Base-by-base conservation (phyloP, 495 filamentous ascomycete species). In the Trypethelium eluteriae region DNA sequence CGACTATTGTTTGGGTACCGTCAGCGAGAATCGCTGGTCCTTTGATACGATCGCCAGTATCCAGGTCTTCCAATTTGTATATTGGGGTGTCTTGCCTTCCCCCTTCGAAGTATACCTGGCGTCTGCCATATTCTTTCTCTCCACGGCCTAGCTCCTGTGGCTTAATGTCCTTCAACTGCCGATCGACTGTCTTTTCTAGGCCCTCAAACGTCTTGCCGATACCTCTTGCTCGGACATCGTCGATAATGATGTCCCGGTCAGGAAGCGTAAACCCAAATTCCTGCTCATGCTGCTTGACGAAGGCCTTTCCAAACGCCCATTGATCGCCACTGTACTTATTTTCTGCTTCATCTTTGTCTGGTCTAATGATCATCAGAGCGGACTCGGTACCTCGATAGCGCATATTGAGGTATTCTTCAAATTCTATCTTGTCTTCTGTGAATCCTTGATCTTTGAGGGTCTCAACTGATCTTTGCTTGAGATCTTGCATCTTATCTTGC, bases 231-330 rank as follows among this genome's bases (percentile, higher is more conserved):
- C 94, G 86, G 11, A 97, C 88, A 76, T 96, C 93, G 66, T 98
- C 94, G 35, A 98, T 85, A 62, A 98, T 89, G 50, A 97, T 92
- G 70, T 96, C 90, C 62, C 93, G 81, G 57, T 92, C 88, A 34
- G 92, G 90, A 2, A 96, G 79, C 1, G 91, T 93, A 72, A 98
- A 97, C 0, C 92, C 93, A 74, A 97, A 98, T 72, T 97, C 94
- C 70, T 93, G 93, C 44, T 92, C 85, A 72, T 98, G 93, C 64
- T 95, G 89, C 70, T 84, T 83, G 12, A 93, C 81, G 68, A 98
- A 98, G 0, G 89, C 91, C 67, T 87, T 84, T 5, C 86, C 90
- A 75, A 91, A 96, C 2, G 85, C 91, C 87, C 86, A 90, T 14
- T 89, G 83, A 63, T 88, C 83, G 3, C 83, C 85, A 61, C 76